Percentiles rank a stretch among this genome's conserved stretches.
These are phyloP conservation scores for Penicillium ochrochloron DNA, from an alignment of 495 filamentous ascomycete genomes.

Conservation along the genomic window DNA sequence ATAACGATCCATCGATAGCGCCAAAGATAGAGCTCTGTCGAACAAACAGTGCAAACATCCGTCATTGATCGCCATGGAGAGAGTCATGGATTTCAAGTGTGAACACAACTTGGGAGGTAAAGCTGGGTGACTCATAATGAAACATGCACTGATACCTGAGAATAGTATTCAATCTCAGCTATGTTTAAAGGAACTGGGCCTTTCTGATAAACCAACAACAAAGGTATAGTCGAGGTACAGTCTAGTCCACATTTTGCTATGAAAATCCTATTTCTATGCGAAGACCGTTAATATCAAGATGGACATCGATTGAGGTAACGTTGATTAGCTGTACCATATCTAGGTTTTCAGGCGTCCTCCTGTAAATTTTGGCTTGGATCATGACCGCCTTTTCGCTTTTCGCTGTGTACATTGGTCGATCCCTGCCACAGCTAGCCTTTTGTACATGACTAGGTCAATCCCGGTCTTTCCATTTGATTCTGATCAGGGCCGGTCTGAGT, in stretches of 20 bases:
- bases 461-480: not conserved
- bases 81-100: not conserved
- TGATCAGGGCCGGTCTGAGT: not conserved
- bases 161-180: too few species aligned
- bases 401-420: not conserved
- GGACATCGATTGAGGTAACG: too few species aligned
- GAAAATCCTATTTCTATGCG: too few species aligned
- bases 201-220: too few species aligned
- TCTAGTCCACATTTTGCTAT: too few species aligned
- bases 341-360: not conserved
- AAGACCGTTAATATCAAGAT: too few species aligned
- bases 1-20: slow-evolving; percentile 27
- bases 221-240: too few species aligned
- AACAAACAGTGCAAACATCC: slow-evolving; percentile 36
- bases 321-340: not conserved
- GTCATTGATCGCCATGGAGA: not conserved
- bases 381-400: not conserved
- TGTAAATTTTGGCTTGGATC: not conserved
- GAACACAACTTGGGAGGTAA: not conserved
- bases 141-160: too few species aligned
- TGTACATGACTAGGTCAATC: not conserved
- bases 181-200: too few species aligned
- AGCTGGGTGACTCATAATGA: not conserved
- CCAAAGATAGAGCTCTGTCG: not conserved
- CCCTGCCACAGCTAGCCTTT: not conserved